Evolutionary conservation across 2,329 filamentous ascomycete genomes (phyloP).

Genomic region (Dactylellina drechsleri): DNA sequence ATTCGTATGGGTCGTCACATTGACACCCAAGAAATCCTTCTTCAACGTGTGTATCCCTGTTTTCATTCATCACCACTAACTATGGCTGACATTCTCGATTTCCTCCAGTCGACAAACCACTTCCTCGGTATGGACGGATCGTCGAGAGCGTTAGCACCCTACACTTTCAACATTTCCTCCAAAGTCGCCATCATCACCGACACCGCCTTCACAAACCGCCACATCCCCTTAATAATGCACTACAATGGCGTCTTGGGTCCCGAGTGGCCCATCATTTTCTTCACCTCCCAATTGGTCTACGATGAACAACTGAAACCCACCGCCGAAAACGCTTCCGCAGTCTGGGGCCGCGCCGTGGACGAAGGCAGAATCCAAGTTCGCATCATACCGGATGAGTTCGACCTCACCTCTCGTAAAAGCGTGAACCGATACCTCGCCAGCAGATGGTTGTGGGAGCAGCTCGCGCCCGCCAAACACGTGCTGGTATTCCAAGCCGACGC

Average conservation of each 20-base stretch:
- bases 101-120: conserved; percentile 13
- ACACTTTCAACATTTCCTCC: conserved; percentile 54
- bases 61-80: background rate
- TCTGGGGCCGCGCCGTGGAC: conserved; percentile 61
- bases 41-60: conserved; percentile 4
- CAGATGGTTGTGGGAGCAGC: conserved; percentile 62
- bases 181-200: conserved; percentile 63
- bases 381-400: conserved; percentile 60
- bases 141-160: background rate
- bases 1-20: conserved; percentile 8
- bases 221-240: conserved; percentile 63
- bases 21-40: conserved; percentile 13
- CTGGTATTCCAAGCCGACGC: conserved; percentile 63
- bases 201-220: conserved; percentile 60
- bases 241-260: conserved; percentile 63
- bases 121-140: conserved; percentile 1
- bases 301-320: conserved; percentile 38
- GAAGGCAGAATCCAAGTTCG: conserved; percentile 61
- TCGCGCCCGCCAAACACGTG: conserved; percentile 60
- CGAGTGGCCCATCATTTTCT: conserved; percentile 64
- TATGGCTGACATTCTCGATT: background rate
- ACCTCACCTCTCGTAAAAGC: conserved; percentile 60
- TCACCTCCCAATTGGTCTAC: conserved; percentile 61
- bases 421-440: conserved; percentile 62
- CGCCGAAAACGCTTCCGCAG: conserved; percentile 59